phyloP scores from a whole-genome alignment of 176 grass and related monocot species.

The Oryza glumipatula region DNA sequence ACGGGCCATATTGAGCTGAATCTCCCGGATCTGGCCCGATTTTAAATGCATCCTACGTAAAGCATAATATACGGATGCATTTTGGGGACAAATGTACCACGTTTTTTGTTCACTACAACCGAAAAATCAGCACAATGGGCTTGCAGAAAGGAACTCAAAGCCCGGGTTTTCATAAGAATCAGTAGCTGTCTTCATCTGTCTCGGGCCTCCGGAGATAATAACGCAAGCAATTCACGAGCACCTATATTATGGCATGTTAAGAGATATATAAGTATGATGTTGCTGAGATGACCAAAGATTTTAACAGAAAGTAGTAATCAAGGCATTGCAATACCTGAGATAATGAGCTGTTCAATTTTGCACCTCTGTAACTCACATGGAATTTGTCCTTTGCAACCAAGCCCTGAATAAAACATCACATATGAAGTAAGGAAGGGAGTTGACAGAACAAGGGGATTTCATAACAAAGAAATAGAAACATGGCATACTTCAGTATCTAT shows the following conservation, averaged over 20 bases:
- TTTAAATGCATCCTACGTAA: constrained; percentile 31
- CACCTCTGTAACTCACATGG: constrained; percentile 97
- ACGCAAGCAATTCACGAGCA: constrained; percentile 71
- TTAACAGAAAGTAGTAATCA: constrained; percentile 18
- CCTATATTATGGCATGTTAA: constrained; percentile 44
- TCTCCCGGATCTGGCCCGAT: constrained; percentile 30
- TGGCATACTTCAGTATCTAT: constrained; percentile 88
- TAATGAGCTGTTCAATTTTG: constrained; percentile 77
- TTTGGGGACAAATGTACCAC: not conserved
- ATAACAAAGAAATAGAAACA: not conserved
- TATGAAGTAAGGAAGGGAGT: constrained; percentile 9
- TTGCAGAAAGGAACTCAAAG: constrained; percentile 28
- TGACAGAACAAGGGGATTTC: not conserved
- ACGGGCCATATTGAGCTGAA: not conserved
- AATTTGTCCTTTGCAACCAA: constrained; percentile 96
- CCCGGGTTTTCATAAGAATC: constrained; percentile 40
- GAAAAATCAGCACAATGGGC: constrained; percentile 28
- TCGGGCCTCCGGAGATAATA: constrained; percentile 96
- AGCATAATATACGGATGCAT: not conserved
- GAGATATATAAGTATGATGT: constrained; percentile 26
- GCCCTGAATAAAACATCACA: constrained; percentile 58
- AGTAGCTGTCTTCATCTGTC: constrained; percentile 94
- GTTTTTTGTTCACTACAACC: constrained; percentile 28
- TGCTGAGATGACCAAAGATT: constrained; percentile 24
- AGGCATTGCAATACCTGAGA: constrained; percentile 60